These are phyloP conservation scores for Sclerotinia spermophila DNA, from an alignment of 2,329 filamentous ascomycete genomes.

Conservation along the genomic window DNA sequence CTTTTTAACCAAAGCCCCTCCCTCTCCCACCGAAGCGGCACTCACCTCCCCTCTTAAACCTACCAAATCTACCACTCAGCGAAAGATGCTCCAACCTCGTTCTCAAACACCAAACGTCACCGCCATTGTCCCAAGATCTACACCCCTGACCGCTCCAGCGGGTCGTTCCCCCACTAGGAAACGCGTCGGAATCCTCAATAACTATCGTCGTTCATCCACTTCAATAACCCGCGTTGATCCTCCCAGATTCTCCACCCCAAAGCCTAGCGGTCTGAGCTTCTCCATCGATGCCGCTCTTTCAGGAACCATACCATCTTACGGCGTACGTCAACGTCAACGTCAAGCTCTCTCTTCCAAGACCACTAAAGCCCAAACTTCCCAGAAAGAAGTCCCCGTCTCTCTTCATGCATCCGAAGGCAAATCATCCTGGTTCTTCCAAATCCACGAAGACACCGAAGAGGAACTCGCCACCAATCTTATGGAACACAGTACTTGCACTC, in stretches of 20 bases:
- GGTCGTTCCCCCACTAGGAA: slow-evolving; percentile 80
- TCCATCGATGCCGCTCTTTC: slow-evolving; percentile 80
- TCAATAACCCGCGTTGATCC: slow-evolving; percentile 68
- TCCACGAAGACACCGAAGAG: slow-evolving; percentile 87
- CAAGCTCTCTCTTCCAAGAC: slow-evolving; percentile 30
- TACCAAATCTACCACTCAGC: slow-evolving; percentile 21
- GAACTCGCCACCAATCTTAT: slow-evolving; percentile 90
- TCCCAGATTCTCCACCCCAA: slow-evolving; percentile 50
- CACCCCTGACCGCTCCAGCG: slow-evolving; percentile 64
- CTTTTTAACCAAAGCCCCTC: slow-evolving; percentile 37
- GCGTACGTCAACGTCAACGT: slow-evolving; percentile 41
- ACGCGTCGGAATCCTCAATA: slow-evolving; percentile 63
- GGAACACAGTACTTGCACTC: slow-evolving; percentile 79
- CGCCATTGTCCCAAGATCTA: slow-evolving; percentile 44
- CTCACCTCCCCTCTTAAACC: slow-evolving; percentile 27
- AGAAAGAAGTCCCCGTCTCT: slow-evolving; percentile 33
- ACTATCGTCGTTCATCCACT: slow-evolving; percentile 57
- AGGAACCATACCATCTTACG: slow-evolving; percentile 66
- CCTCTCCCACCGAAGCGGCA: slow-evolving; percentile 33
- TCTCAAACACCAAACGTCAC: slow-evolving; percentile 49
- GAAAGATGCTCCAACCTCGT: slow-evolving; percentile 49
- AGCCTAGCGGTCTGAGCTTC: slow-evolving; percentile 57
- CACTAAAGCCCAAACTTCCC: not conserved
- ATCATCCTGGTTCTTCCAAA: slow-evolving; percentile 83
- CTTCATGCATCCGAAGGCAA: slow-evolving; percentile 48